Conservation (phyloP, 768 basidiomycete genomes). For the Paxillus rubicundulus region DNA sequence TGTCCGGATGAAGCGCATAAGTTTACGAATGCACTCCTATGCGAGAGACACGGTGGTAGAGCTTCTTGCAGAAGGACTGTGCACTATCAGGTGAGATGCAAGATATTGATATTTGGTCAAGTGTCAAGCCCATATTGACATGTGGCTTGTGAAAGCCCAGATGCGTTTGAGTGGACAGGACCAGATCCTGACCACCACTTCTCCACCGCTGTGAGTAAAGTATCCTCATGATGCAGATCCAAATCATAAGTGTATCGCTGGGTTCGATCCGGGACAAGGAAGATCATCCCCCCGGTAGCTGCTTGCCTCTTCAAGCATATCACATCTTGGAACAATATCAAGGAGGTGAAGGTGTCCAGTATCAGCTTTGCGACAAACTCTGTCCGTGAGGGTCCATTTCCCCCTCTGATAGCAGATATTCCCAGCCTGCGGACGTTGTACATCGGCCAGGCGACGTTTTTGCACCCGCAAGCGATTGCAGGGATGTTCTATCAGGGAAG, state of each 20-base stretch:
- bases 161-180: slow-evolving; percentile 53
- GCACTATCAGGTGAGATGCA: slow-evolving; percentile 35
- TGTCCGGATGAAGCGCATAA: slow-evolving; percentile 28
- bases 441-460: slow-evolving; percentile 49
- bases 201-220: slow-evolving; percentile 51
- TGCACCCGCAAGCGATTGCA: slow-evolving; percentile 41
- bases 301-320: slow-evolving; percentile 25
- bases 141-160: slow-evolving; percentile 36
- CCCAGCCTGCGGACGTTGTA: slow-evolving; percentile 42
- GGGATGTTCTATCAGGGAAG: slow-evolving; percentile 30
- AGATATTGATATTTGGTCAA: background rate
- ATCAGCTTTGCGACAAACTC: slow-evolving; percentile 37
- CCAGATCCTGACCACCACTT: slow-evolving; percentile 62
- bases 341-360: slow-evolving; percentile 47
- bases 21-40: slow-evolving; percentile 41
- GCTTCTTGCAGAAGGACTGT: slow-evolving; percentile 33
- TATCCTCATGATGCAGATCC: background rate
- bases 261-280: background rate
- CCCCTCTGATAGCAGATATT: slow-evolving; percentile 36
- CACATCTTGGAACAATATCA: slow-evolving; percentile 42
- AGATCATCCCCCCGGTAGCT: slow-evolving; percentile 27
- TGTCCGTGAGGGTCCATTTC: slow-evolving; percentile 7
- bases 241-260: background rate
- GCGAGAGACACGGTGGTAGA: slow-evolving; percentile 27
- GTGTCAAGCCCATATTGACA: background rate